Evolutionary conservation across 2,329 filamentous ascomycete genomes (phyloP).

Genomic region (Aureobasidium sp.): DNA sequence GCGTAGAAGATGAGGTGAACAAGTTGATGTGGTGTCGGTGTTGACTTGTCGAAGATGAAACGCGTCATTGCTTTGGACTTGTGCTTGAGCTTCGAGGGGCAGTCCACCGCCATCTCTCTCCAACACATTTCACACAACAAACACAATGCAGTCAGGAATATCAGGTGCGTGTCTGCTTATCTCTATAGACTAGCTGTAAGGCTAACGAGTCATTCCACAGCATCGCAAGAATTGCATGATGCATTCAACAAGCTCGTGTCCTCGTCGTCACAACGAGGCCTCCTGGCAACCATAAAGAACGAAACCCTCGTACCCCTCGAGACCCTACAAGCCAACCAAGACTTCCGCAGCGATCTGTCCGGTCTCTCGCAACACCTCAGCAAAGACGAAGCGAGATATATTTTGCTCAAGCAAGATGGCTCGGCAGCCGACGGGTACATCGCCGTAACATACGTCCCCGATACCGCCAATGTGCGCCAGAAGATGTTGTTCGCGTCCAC

Average conservation of each 20-base stretch:
- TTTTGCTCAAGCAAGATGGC: slow-evolving; percentile 55
- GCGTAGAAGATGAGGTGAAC: not conserved
- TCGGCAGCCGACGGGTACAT: slow-evolving; percentile 41
- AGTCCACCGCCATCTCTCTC: not conserved
- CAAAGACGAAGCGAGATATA: slow-evolving; percentile 60
- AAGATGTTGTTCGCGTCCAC: slow-evolving; percentile 83
- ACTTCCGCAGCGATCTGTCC: slow-evolving; percentile 44
- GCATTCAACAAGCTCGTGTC: slow-evolving; percentile 64
- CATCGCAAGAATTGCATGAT: slow-evolving; percentile 66
- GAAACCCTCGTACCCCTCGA: slow-evolving; percentile 59
- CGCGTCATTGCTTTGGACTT: slow-evolving; percentile 8
- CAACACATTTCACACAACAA: not conserved
- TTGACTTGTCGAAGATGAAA: not conserved
- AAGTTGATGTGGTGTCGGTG: not conserved
- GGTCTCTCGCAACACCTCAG: slow-evolving; percentile 57
- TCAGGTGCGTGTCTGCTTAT: slow-evolving; percentile 44
- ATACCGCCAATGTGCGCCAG: slow-evolving; percentile 68
- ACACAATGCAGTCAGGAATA: slow-evolving; percentile 69
- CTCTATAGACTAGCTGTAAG: not conserved
- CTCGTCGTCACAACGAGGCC: slow-evolving; percentile 54
- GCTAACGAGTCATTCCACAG: slow-evolving; percentile 33
- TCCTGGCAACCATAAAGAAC: slow-evolving; percentile 61
- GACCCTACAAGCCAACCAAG: slow-evolving; percentile 41
- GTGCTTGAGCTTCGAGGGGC: slow-evolving; percentile 7
- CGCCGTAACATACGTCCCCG: slow-evolving; percentile 71